These are phyloP conservation scores for Middelhovenomyces tepae DNA, from an alignment of 805 yeast genomes.

Conservation along the genomic window DNA sequence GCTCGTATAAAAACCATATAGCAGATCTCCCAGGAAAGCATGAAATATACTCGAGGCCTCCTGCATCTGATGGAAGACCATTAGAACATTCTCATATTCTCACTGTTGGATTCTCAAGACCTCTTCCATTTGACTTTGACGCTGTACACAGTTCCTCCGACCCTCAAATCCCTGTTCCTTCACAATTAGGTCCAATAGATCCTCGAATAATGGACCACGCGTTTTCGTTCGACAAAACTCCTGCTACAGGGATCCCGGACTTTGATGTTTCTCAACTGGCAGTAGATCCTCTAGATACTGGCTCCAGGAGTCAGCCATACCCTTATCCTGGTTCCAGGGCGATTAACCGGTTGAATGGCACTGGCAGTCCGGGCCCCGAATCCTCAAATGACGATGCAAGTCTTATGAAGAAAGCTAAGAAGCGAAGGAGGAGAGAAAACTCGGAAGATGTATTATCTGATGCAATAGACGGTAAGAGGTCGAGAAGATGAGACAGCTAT, in stretches of 20 bases:
- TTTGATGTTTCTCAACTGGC: conserved; percentile 63
- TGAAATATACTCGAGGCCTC: conserved; percentile 30
- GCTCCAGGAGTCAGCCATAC: neutral
- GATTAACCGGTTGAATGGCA: neutral
- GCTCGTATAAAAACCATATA: conserved; percentile 90
- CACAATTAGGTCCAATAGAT: no score
- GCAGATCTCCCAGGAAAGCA: conserved; percentile 65
- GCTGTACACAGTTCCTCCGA: conserved; percentile 13
- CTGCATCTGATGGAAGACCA: conserved; percentile 12
- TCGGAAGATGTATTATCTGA: neutral
- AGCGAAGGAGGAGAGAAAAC: conserved; percentile 2
- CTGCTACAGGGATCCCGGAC: conserved; percentile 67
- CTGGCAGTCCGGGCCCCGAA: neutral
- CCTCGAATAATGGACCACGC: conserved; percentile 40
- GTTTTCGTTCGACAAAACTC: conserved; percentile 54
- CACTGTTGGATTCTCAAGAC: conserved; percentile 15
- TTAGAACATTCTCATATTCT: conserved; percentile 12
- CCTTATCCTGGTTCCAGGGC: conserved; percentile 3
- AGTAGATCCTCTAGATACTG: conserved; percentile 25
- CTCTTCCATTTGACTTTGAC: neutral
- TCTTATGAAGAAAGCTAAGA: conserved; percentile 1
- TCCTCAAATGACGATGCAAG: conserved; percentile 2
- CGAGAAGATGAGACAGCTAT: neutral
- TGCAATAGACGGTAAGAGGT: neutral
- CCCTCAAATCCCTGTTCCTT: conserved; percentile 13